Evolutionary conservation across 768 basidiomycete genomes (phyloP).

Genomic region (Tricholomella constricta): DNA sequence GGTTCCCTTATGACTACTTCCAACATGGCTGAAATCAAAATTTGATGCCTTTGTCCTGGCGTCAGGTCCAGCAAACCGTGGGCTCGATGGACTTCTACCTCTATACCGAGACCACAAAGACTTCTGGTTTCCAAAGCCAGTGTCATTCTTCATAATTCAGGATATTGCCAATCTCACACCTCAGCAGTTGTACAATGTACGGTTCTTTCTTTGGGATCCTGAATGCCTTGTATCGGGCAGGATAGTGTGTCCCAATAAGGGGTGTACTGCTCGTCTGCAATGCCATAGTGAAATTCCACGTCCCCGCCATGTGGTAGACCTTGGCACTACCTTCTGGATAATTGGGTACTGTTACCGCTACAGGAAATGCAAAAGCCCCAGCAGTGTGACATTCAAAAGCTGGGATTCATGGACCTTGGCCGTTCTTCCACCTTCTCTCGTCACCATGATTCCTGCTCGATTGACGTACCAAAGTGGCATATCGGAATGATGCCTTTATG

Average conservation of each 20-base stretch:
- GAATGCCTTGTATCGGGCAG: neutral
- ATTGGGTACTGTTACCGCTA: constrained; percentile 14
- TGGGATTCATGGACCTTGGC: constrained; percentile 8
- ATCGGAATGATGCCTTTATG: constrained; percentile 14
- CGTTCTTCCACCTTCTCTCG: constrained; percentile 1
- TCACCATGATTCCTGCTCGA: constrained; percentile 19
- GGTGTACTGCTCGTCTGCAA: constrained; percentile 6
- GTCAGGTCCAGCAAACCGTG: neutral
- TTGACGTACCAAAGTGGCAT: constrained; percentile 23
- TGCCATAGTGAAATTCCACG: constrained; percentile 6
- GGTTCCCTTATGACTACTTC: neutral
- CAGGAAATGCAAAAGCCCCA: neutral
- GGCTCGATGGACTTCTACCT: neutral
- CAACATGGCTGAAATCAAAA: neutral
- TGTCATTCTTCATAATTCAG: neutral
- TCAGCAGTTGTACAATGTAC: neutral
- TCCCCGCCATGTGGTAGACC: constrained; percentile 13
- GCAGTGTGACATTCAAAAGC: constrained; percentile 8
- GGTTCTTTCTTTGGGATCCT: neutral
- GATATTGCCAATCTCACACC: constrained; percentile 2
- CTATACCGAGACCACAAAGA: constrained; percentile 3
- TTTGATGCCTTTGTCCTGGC: neutral
- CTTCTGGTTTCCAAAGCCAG: constrained; percentile 3
- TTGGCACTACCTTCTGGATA: constrained; percentile 14
- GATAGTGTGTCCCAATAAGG: neutral